Percentiles rank a stretch among this genome's conserved stretches.
Evolutionary conservation across 176 grass and related monocot genomes (phyloP).

Genomic region (sorghum (Sorghum bicolor)): Sorghum_bicolor_NCBIv3 NC_012878.2:53613001-53613500

Average conservation of each 20-base stretch:
- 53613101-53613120: slow-evolving; percentile 87
- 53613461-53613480: slow-evolving; percentile 76
- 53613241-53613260: slow-evolving; percentile 99
- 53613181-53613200: slow-evolving; percentile 73
- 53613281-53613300: slow-evolving; percentile 71
- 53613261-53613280: slow-evolving; percentile 90
- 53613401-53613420: slow-evolving; percentile 73
- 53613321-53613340: slow-evolving; percentile 89
- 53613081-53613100: slow-evolving; percentile 86
- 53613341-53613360: slow-evolving; percentile 92
- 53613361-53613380: slow-evolving; percentile 94
- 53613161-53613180: slow-evolving; percentile 69
- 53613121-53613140: slow-evolving; percentile 79
- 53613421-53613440: slow-evolving; percentile 95
- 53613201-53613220: slow-evolving; percentile 82
- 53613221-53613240: slow-evolving; percentile 90
- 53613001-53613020: not conserved
- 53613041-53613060: slow-evolving; percentile 87
- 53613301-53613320: slow-evolving; percentile 74
- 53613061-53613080: slow-evolving; percentile 89
- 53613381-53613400: slow-evolving; percentile 96
- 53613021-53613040: not conserved
- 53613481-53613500: slow-evolving; percentile 80
- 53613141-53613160: slow-evolving; percentile 78
- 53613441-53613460: slow-evolving; percentile 60